Percentiles rank a stretch among this genome's conserved stretches.
Evolutionary conservation across 1,139 yeast species (phyloP).

Genomic region (Saccharomyces hybrid): DNA sequence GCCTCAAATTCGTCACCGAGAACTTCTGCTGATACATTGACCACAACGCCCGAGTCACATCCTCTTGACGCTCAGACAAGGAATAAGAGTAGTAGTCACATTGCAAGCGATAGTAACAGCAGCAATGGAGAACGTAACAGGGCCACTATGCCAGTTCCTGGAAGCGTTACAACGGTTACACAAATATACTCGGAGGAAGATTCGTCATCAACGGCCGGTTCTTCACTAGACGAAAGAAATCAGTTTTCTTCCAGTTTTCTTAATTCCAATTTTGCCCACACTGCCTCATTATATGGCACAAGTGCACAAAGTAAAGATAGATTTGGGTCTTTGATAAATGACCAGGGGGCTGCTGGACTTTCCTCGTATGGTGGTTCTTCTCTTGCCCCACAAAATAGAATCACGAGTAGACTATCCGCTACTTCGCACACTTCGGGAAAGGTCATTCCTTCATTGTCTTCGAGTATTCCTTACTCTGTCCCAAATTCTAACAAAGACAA

Average conservation of each 20-base stretch:
- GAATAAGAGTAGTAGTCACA: background rate
- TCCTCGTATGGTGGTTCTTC: background rate
- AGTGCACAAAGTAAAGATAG: slow-evolving; percentile 18
- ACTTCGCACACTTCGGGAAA: slow-evolving; percentile 7
- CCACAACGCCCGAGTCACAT: slow-evolving; percentile 12
- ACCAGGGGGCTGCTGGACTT: slow-evolving; percentile 3
- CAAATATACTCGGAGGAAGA: slow-evolving; percentile 24
- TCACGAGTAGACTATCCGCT: slow-evolving; percentile 12
- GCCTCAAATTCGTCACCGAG: slow-evolving; percentile 1
- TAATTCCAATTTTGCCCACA: slow-evolving; percentile 31
- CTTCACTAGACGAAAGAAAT: slow-evolving; percentile 1
- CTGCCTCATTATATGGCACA: slow-evolving; percentile 26
- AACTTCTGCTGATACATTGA: slow-evolving; percentile 8
- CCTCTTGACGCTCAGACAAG: slow-evolving; percentile 8
- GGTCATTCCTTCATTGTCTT: slow-evolving; percentile 40
- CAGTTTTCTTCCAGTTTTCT: slow-evolving; percentile 29
- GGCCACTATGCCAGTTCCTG: slow-evolving; percentile 13
- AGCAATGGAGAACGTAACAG: slow-evolving; percentile 5
- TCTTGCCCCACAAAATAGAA: slow-evolving; percentile 8
- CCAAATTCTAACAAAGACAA: slow-evolving; percentile 38
- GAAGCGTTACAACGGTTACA: slow-evolving; percentile 27
- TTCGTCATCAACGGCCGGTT: background rate
- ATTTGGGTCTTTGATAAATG: slow-evolving; percentile 19
- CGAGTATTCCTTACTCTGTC: slow-evolving; percentile 64
- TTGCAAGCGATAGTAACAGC: background rate